Percentiles rank a stretch among this genome's conserved stretches.
phyloP scores from a whole-genome alignment of 768 basidiomycete genomes.

The Coprinopsis sp. region DNA sequence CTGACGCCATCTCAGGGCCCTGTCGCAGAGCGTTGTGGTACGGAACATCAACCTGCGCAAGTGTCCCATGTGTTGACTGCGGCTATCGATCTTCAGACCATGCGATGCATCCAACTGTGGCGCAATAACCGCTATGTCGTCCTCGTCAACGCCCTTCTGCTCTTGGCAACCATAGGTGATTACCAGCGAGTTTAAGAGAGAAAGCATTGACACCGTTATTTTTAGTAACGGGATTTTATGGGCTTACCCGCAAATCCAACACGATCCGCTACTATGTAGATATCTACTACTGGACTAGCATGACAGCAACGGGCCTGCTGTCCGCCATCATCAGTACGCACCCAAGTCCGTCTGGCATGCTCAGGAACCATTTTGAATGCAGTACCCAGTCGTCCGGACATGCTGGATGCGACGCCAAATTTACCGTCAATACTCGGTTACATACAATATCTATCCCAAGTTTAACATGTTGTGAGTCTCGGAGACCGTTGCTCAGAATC shows the following conservation, averaged over 20 bases:
- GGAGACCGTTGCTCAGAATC: neutral
- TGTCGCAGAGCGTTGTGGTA: neutral
- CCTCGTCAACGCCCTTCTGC: neutral
- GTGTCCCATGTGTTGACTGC: neutral
- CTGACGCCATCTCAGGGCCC: too few species aligned
- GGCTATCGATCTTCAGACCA: neutral
- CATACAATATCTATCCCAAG: neutral
- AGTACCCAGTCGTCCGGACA: neutral
- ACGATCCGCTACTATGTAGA: neutral
- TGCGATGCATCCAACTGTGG: neutral
- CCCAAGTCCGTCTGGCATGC: too few species aligned
- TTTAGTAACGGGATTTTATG: neutral
- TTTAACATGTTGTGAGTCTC: neutral
- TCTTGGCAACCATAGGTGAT: neutral
- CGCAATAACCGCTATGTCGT: neutral
- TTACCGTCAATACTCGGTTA: neutral
- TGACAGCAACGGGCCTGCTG: neutral
- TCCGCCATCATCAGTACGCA: neutral
- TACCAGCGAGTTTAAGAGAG: neutral
- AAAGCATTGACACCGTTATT: neutral
- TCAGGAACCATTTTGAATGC: neutral
- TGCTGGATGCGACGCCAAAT: neutral
- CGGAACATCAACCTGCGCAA: neutral
- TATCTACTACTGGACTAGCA: neutral
- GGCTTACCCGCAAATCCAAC: neutral